Conservation (phyloP, 176 grass and related monocot species). For the Hsuehochloa calcarea region DNA sequence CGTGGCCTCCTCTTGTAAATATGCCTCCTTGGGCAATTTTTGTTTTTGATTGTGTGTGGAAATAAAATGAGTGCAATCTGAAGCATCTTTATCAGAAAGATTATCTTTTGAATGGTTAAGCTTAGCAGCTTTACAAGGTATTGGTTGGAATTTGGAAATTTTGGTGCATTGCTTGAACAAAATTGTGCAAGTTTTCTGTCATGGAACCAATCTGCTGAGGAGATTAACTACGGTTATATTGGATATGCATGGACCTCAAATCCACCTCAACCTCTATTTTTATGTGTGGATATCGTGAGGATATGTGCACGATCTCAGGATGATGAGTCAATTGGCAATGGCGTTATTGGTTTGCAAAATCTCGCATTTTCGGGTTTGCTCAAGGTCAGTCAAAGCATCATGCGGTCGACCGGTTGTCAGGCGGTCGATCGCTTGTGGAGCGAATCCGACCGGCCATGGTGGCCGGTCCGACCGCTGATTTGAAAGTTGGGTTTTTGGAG, state of each 20-base stretch:
- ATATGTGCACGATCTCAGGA: too few species aligned
- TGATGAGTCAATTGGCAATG: too few species aligned
- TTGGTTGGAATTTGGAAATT: neutral
- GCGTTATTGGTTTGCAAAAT: too few species aligned
- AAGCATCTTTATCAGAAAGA: neutral
- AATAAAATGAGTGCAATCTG: slow-evolving; percentile 28
- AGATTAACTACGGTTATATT: neutral
- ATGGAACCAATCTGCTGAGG: neutral
- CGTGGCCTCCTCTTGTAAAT: slow-evolving; percentile 67
- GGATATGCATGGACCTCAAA: neutral
- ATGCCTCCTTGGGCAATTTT: neutral
- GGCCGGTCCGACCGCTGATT: too few species aligned
- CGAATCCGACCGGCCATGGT: too few species aligned
- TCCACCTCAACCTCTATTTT: neutral
- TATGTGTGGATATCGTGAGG: too few species aligned
- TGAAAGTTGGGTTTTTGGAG: too few species aligned
- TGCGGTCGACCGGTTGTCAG: too few species aligned
- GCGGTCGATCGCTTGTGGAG: too few species aligned
- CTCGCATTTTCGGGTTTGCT: too few species aligned
- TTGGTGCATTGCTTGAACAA: neutral
- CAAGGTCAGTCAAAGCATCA: too few species aligned
- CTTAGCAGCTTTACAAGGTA: slow-evolving; percentile 13
- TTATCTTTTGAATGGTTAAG: slow-evolving; percentile 20
- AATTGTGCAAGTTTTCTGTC: neutral
- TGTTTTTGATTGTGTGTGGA: slow-evolving; percentile 12